A percentile compares a stretch with the other conserved stretches of the same genome.
phyloP scores from a whole-genome alignment of 192 early-diverging fungal species.

The Coemansia sp. region DNA sequence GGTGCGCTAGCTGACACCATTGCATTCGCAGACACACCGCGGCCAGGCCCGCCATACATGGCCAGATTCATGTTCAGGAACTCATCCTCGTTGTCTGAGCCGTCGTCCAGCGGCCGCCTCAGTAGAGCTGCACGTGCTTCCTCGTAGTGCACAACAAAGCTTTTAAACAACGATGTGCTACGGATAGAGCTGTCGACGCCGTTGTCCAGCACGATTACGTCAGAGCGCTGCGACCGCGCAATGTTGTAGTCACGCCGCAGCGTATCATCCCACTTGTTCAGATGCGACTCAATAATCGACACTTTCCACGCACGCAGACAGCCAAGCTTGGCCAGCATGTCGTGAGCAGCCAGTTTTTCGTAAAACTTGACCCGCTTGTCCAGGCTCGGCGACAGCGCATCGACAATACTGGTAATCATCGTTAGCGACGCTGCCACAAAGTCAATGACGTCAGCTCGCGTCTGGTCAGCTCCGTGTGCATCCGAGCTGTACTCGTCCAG shows the following conservation, averaged over 20 bases:
- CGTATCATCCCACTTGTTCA: conserved; percentile 40
- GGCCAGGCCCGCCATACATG: conserved; percentile 8
- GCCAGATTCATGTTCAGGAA: conserved; percentile 29
- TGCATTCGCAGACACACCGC: not conserved
- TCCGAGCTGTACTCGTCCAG: conserved; percentile 19
- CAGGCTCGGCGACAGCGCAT: conserved; percentile 22
- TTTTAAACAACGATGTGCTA: conserved; percentile 17
- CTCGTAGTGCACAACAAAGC: conserved; percentile 42
- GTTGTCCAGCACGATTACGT: conserved; percentile 26
- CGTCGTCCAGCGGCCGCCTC: not conserved
- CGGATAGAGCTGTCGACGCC: conserved; percentile 32
- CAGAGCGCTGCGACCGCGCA: conserved; percentile 24
- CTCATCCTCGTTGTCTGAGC: conserved; percentile 25
- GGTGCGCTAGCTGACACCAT: conserved; percentile 21
- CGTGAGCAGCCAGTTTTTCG: conserved; percentile 28
- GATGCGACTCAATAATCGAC: conserved; percentile 23
- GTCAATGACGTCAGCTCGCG: conserved; percentile 21
- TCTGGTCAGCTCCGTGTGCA: not conserved
- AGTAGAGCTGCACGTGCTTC: conserved; percentile 8
- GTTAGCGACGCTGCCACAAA: conserved; percentile 28
- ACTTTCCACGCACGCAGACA: conserved; percentile 21
- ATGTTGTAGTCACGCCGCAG: conserved; percentile 49
- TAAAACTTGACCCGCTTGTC: conserved; percentile 37
- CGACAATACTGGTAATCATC: conserved; percentile 21
- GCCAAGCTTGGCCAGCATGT: conserved; percentile 33